Evolutionary conservation across 2,329 filamentous ascomycete species (phyloP).

Genomic region (Pestalotiopsis sp.): DNA sequence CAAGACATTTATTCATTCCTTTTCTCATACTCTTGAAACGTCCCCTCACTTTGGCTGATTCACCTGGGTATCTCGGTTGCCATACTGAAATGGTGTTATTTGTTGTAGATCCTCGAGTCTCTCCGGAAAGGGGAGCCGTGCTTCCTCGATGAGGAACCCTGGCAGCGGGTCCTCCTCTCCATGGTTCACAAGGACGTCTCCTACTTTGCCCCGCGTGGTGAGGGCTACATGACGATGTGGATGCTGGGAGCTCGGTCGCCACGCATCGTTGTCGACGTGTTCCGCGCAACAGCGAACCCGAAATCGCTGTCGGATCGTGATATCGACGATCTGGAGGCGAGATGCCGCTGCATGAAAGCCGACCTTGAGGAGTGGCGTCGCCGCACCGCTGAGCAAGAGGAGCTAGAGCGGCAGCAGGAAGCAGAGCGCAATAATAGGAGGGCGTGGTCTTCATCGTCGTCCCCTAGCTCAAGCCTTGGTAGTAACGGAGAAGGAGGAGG

Average conservation of each 20-base stretch:
- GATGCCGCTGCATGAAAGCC: background rate
- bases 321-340: slow-evolving; percentile 7
- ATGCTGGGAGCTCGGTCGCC: slow-evolving; percentile 8
- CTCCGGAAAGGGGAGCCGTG: slow-evolving; percentile 15
- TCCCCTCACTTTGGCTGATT: background rate
- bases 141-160: slow-evolving; percentile 19
- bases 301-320: background rate
- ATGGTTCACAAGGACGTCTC: background rate
- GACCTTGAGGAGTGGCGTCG: slow-evolving; percentile 11
- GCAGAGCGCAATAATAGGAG: background rate
- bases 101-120: slow-evolving; percentile 12
- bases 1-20: too few relatives aligned
- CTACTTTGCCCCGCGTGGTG: slow-evolving; percentile 8
- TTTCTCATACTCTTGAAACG: background rate
- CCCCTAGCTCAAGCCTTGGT: too few relatives aligned
- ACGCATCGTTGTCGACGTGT: slow-evolving; percentile 10
- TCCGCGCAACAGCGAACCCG: background rate
- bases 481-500: background rate
- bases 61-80: background rate
- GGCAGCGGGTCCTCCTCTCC: slow-evolving; percentile 16
- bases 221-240: slow-evolving; percentile 12
- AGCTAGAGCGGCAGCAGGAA: background rate
- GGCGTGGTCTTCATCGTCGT: background rate
- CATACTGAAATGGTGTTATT: background rate
- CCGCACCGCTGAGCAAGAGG: background rate